Evolutionary conservation across 306 rosid species (phyloP).

Genomic region (Echinosophora koreensis): DNA sequence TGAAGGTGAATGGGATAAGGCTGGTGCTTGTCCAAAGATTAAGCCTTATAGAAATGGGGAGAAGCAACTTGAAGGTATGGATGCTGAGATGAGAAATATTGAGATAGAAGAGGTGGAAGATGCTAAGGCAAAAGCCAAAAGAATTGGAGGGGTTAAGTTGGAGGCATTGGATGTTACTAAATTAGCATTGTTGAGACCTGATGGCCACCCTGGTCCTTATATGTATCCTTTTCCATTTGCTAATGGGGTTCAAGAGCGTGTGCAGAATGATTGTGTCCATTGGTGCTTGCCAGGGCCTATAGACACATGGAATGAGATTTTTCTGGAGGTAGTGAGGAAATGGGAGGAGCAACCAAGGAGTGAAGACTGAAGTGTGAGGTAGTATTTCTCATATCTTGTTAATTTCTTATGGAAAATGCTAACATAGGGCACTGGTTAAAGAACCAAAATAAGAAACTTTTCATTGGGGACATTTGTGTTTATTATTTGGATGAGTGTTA

Average conservation of each 20-base stretch:
- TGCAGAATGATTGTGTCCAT: constrained; percentile 94
- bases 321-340: constrained; percentile 66
- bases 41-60: constrained; percentile 63
- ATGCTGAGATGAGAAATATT: constrained; percentile 73
- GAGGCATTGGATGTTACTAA: constrained; percentile 81
- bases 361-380: constrained; percentile 46
- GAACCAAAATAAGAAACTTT: no score
- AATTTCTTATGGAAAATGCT: constrained; percentile 15
- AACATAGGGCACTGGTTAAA: no score
- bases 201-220: constrained; percentile 94
- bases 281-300: constrained; percentile 97
- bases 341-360: constrained; percentile 50
- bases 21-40: constrained; percentile 83
- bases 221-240: constrained; percentile 85
- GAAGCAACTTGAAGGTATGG: constrained; percentile 82
- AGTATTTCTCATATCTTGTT: constrained; percentile 17
- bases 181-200: constrained; percentile 78
- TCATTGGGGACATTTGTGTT: no score
- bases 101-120: constrained; percentile 77
- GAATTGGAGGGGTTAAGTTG: constrained; percentile 50
- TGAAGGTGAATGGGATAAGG: constrained; percentile 93
- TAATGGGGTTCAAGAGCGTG: constrained; percentile 64
- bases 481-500: no score
- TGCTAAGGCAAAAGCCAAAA: constrained; percentile 56
- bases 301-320: constrained; percentile 92